Percentiles rank a stretch among this genome's conserved stretches.
Evolutionary conservation across 352 stramenopile species (phyloP).

Genomic region (Pythium diclinum): DNA sequence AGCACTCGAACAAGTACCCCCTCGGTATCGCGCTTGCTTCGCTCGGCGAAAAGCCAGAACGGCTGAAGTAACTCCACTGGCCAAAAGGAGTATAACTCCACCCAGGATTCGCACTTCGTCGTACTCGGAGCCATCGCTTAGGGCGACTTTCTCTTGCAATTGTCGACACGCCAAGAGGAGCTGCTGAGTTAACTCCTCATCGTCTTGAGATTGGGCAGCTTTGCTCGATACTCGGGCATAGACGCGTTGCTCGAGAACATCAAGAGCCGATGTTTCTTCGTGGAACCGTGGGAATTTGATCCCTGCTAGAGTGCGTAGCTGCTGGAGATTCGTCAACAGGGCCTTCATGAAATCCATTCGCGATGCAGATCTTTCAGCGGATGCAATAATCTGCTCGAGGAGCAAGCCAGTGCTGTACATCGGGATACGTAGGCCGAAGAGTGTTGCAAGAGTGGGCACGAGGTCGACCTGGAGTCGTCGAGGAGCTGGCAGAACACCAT

Average conservation of each 20-base stretch:
- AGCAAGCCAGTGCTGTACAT: constrained; percentile 61
- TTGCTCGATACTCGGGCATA: background rate
- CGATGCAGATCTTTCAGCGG: background rate
- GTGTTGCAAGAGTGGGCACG: constrained; percentile 63
- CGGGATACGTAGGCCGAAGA: constrained; percentile 74
- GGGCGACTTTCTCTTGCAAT: constrained; percentile 47
- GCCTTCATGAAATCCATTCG: constrained; percentile 10
- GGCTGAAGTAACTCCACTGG: constrained; percentile 21
- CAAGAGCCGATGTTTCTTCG: constrained; percentile 29
- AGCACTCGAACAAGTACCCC: background rate
- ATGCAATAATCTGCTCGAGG: constrained; percentile 38
- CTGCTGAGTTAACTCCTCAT: constrained; percentile 6
- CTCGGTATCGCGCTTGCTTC: background rate
- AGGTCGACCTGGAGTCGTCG: constrained; percentile 68
- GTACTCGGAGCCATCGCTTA: constrained; percentile 82
- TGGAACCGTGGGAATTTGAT: constrained; percentile 45
- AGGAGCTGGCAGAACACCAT: constrained; percentile 24
- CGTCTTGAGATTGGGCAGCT: background rate
- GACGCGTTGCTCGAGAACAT: constrained; percentile 11
- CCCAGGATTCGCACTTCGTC: constrained; percentile 35
- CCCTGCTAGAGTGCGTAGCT: constrained; percentile 46
- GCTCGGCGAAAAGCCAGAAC: background rate
- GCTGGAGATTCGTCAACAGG: constrained; percentile 56
- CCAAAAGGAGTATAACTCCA: constrained; percentile 40
- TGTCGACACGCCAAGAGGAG: constrained; percentile 39